Percentiles rank a stretch among this genome's conserved stretches.
Evolutionary conservation across 768 basidiomycete genomes (phyloP).

Genomic region (Chalciporus chontae): DNA sequence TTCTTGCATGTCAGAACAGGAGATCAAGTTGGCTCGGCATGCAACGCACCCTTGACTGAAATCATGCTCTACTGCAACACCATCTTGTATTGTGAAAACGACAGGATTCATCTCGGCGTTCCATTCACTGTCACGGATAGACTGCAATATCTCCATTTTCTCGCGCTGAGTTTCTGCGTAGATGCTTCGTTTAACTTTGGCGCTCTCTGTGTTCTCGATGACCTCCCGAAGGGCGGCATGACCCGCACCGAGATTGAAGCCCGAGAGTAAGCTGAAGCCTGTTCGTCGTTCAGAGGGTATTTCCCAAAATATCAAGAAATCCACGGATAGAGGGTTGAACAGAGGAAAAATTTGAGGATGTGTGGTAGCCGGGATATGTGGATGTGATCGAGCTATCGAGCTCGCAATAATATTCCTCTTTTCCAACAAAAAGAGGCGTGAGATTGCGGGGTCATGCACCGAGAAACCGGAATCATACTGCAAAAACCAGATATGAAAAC

Average conservation of each 20-base stretch:
- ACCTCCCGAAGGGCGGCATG: constrained; percentile 64
- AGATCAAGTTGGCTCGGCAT: neutral
- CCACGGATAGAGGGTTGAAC: constrained; percentile 67
- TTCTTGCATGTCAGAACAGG: constrained; percentile 37
- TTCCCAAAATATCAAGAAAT: constrained; percentile 76
- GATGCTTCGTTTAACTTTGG: constrained; percentile 76
- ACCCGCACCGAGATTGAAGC: constrained; percentile 60
- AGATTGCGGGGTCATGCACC: constrained; percentile 19
- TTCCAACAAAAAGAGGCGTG: constrained; percentile 48
- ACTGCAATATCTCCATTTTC: constrained; percentile 60
- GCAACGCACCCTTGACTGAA: constrained; percentile 65
- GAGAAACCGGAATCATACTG: constrained; percentile 16
- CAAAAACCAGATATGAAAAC: constrained; percentile 1
- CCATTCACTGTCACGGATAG: constrained; percentile 69
- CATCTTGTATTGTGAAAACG: constrained; percentile 46
- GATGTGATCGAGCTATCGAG: constrained; percentile 39
- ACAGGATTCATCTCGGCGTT: constrained; percentile 78
- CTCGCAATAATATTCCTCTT: constrained; percentile 42
- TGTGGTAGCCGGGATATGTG: constrained; percentile 52
- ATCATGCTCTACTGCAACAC: constrained; percentile 50
- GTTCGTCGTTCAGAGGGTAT: constrained; percentile 54
- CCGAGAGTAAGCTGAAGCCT: constrained; percentile 59
- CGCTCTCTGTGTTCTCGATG: constrained; percentile 55
- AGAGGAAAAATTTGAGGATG: constrained; percentile 73
- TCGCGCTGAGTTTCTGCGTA: constrained; percentile 88